Conservation (phyloP, 78 protist species). For the Goniomonas avonlea region DNA sequence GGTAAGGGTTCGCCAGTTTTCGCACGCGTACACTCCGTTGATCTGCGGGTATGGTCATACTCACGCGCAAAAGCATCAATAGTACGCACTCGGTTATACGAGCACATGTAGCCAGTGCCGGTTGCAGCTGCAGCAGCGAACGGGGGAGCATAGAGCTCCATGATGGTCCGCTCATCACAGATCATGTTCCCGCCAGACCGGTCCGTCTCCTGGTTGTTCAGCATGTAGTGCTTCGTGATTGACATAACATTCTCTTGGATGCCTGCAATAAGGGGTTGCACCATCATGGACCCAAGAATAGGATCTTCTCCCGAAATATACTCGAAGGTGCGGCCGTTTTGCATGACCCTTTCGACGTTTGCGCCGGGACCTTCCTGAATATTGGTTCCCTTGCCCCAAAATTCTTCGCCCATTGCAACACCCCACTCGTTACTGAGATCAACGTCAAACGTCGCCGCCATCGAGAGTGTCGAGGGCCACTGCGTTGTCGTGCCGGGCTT, state of each 20-base stretch:
- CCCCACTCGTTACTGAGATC: neutral
- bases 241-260: neutral
- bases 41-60: too few relatives aligned
- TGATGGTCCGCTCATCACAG: constrained; percentile 2
- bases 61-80: too few relatives aligned
- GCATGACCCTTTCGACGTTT: constrained; percentile 36
- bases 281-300: too few relatives aligned
- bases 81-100: too few relatives aligned
- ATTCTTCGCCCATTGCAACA: constrained; percentile 29
- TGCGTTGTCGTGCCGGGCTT: constrained; percentile 27
- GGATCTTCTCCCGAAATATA: constrained; percentile 26
- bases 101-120: neutral
- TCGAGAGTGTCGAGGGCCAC: constrained; percentile 22
- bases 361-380: constrained; percentile 40
- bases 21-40: neutral
- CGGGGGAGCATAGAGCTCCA: constrained; percentile 30
- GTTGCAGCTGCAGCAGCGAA: too few relatives aligned
- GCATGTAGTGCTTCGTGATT: neutral
- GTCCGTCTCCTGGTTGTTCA: constrained; percentile 23
- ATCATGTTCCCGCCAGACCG: neutral
- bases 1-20: neutral
- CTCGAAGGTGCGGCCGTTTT: constrained; percentile 34
- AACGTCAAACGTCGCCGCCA: constrained; percentile 28
- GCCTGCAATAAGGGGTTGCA: too few relatives aligned
- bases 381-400: constrained; percentile 10